These are phyloP conservation scores for Poa annua DNA, from an alignment of 176 grass and related monocot species.

Conservation along the genomic window DNA sequence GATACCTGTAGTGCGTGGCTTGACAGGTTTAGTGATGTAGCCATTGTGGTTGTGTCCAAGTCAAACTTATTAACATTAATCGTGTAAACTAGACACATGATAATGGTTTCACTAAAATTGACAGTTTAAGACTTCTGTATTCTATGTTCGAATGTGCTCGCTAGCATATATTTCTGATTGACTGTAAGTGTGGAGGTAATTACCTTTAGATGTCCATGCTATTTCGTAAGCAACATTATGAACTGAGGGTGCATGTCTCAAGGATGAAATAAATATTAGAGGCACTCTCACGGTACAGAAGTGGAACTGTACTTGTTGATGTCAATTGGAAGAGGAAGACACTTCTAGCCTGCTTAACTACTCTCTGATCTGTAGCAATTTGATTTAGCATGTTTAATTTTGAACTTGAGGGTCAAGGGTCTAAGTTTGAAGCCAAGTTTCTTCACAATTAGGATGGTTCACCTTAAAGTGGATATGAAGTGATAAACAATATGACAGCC, in stretches of 20 bases:
- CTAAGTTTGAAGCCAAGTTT: not conserved
- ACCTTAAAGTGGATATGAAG: constrained; percentile 5
- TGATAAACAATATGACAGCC: not conserved
- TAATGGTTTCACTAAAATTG: constrained; percentile 9
- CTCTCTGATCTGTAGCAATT: not conserved
- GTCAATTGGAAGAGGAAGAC: not conserved
- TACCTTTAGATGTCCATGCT: not conserved
- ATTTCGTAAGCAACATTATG: not conserved
- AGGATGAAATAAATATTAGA: constrained; percentile 23
- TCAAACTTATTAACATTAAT: not conserved
- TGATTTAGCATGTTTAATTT: constrained; percentile 22
- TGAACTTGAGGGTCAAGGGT: not conserved
- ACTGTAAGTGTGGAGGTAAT: not conserved
- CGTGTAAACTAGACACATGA: not conserved
- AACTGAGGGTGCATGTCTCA: not conserved
- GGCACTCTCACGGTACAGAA: not conserved
- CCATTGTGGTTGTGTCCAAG: not conserved
- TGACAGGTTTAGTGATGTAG: constrained; percentile 11
- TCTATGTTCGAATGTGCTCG: not conserved
- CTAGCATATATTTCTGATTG: not conserved
- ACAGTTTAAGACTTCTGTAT: not conserved
- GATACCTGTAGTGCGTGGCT: not conserved
- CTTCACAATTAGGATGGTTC: not conserved
- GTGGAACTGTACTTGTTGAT: constrained; percentile 2
- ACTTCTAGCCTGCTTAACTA: not conserved